Evolutionary conservation across 2,329 filamentous ascomycete genomes (phyloP), one percentile per base, ranked within the genome.

Genomic region (Beauveria rudraprayagi): DNA sequence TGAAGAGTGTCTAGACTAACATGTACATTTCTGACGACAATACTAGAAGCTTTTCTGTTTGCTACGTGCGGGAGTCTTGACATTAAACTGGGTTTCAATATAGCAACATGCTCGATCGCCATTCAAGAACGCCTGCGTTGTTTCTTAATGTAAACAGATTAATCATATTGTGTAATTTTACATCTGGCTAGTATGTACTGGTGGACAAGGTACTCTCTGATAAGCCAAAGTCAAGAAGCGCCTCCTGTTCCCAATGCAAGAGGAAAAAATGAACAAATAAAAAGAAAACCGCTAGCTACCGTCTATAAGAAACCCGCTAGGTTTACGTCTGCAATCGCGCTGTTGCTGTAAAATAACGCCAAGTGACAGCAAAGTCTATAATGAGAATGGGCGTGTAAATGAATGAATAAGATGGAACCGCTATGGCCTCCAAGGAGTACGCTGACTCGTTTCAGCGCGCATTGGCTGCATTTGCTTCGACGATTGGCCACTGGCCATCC

Each of bases 361-460:
- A 43, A 40, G 51, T 17, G 34, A 30, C n/a, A 24, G 14, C 8
- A 40, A 59, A 34, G 56, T 59, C 46, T 59, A 51, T 17, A 43
- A 40, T 41, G 30, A 52, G 17, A 43, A 34, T 22, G 24, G 10
- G 46, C 19, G 7, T n/a, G 24, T 37, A 9, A 41, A 43, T 43
- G 22, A 52, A 59, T 22, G 37, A 24, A 52, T 44, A 16, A 11
- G 11, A 59, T 17, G 7, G 26, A 16, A 37, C 34, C 14, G 10
- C 28, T 54, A 61, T 46, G 28, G 51, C 26, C 60, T 50, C 60
- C 60, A 61, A 3, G 60, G 60, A 26, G 40, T 61, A 19, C 34
- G 60, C 62, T 69, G 68, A 24, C 65, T 64, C 43, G 64, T 71
- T 16, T 70, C 66, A 24, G 67, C 66, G 56, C 69, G 69, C 34